Evolutionary conservation across 306 rosid genomes (phyloP).

Genomic region (peach (Prunus persica)): Prunus_persica_NCBIv2 NC_034013.1:15134501-15135000

Average conservation of each 20-base stretch:
- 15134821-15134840: constrained; percentile 65
- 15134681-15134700: background rate
- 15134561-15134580: constrained; percentile 95
- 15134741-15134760: constrained; percentile 10
- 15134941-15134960: background rate
- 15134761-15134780: constrained; percentile 79
- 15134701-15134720: background rate
- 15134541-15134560: constrained; percentile 66
- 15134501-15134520: constrained; percentile 83
- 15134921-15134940: background rate
- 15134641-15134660: background rate
- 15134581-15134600: constrained; percentile 90
- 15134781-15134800: constrained; percentile 80
- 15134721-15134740: background rate
- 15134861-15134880: constrained; percentile 1
- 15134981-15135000: background rate
- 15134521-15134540: constrained; percentile 68
- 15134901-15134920: background rate
- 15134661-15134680: background rate
- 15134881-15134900: constrained; percentile 10
- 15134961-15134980: background rate
- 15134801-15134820: constrained; percentile 79
- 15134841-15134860: constrained; percentile 78
- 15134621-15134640: background rate
- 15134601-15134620: constrained; percentile 51